Percentiles rank a stretch among this genome's conserved stretches.
phyloP scores from a whole-genome alignment of 2,329 filamentous ascomycete genomes.

The Aspergillus chevalieri region DNA sequence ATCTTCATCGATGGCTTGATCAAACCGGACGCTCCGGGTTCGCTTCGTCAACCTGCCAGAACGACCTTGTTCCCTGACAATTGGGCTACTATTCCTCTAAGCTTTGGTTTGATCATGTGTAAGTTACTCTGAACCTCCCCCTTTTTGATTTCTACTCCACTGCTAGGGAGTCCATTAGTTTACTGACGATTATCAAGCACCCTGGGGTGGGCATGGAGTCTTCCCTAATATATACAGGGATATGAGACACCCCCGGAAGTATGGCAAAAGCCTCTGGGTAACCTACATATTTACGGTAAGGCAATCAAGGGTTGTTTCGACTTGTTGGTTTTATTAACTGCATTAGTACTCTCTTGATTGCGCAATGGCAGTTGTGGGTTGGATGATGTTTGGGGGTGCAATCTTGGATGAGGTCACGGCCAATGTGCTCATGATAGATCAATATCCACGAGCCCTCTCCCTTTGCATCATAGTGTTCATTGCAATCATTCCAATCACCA shows the following conservation, averaged over 20 bases:
- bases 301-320: slow-evolving; percentile 5
- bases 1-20: slow-evolving; percentile 80
- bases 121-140: slow-evolving; percentile 13
- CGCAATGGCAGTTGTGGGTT: slow-evolving; percentile 72
- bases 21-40: slow-evolving; percentile 73
- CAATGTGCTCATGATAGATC: slow-evolving; percentile 70
- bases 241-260: slow-evolving; percentile 78
- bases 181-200: slow-evolving; percentile 34
- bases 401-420: slow-evolving; percentile 84
- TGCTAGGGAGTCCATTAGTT: neutral
- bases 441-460: slow-evolving; percentile 69
- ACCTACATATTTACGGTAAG: slow-evolving; percentile 80
- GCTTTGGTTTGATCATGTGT: slow-evolving; percentile 84
- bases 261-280: slow-evolving; percentile 64
- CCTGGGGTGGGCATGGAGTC: slow-evolving; percentile 64
- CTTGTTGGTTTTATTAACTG: slow-evolving; percentile 8
- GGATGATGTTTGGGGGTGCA: slow-evolving; percentile 91
- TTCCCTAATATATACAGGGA: slow-evolving; percentile 82
- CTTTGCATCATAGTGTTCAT: slow-evolving; percentile 79
- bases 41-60: slow-evolving; percentile 68
- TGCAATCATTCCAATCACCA: slow-evolving; percentile 88
- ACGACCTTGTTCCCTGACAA: slow-evolving; percentile 80
- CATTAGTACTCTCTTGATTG: slow-evolving; percentile 69
- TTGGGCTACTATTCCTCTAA: slow-evolving; percentile 80
- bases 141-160: too few species aligned